Evolutionary conservation across 352 stramenopile species (phyloP).

Genomic region (Pythium rhizo-oryzae): DNA sequence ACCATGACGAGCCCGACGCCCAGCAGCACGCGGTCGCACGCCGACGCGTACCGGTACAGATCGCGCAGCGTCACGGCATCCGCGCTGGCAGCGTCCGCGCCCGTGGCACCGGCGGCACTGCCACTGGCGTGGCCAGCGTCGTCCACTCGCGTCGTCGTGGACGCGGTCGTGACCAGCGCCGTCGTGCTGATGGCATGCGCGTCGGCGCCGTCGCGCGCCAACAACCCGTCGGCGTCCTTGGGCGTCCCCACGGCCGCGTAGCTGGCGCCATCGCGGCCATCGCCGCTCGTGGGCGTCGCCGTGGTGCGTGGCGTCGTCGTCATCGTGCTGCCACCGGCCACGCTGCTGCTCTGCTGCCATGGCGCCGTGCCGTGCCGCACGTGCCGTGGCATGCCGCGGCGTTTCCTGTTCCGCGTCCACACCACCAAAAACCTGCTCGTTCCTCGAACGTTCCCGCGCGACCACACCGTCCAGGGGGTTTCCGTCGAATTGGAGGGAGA

Average conservation of each 20-base stretch:
- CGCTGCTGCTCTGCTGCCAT: not conserved
- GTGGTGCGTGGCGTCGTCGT: not conserved
- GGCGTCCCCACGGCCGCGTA: slow-evolving; percentile 23
- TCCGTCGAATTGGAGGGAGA: too few relatives aligned
- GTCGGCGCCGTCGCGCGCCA: not conserved
- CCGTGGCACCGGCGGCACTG: too few relatives aligned
- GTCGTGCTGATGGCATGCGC: slow-evolving; percentile 14
- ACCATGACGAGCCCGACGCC: slow-evolving; percentile 23
- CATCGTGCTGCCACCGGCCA: too few relatives aligned
- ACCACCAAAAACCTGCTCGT: too few relatives aligned
- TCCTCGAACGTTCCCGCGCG: not conserved
- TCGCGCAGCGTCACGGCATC: slow-evolving; percentile 26
- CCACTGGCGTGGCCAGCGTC: too few relatives aligned
- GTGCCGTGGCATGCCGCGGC: too few relatives aligned
- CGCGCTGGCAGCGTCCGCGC: too few relatives aligned
- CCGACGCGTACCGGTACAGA: slow-evolving; percentile 31
- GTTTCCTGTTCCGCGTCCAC: too few relatives aligned
- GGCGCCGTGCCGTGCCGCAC: too few relatives aligned
- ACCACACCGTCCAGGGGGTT: too few relatives aligned
- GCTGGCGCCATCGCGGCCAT: not conserved
- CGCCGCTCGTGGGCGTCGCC: not conserved
- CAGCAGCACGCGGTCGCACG: slow-evolving; percentile 25
- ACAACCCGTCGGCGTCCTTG: slow-evolving; percentile 7
- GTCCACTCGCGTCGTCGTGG: slow-evolving; percentile 2
- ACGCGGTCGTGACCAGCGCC: slow-evolving; percentile 13